Evolutionary conservation across 441 rosid genomes (phyloP).

Genomic region (Brassica hybrid): DNA sequence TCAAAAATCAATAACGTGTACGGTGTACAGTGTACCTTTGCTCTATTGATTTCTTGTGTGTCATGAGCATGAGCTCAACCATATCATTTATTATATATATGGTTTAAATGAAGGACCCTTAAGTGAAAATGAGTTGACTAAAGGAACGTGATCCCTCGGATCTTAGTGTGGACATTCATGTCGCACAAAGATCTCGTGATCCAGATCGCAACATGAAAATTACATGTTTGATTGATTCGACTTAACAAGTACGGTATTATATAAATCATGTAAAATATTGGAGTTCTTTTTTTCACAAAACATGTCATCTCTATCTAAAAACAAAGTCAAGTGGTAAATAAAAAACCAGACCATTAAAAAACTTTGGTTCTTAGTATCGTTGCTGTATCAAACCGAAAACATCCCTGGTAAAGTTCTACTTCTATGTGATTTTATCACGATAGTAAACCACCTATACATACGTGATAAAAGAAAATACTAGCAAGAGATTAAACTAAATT

Average conservation of each 20-base stretch:
- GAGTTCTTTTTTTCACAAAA: not conserved
- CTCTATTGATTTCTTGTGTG: not conserved
- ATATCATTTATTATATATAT: not conserved
- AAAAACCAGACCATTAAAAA: not conserved
- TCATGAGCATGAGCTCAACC: not conserved
- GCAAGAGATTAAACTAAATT: not conserved
- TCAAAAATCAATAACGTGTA: not conserved
- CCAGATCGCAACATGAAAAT: slow-evolving; percentile 32
- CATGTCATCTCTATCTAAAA: not conserved
- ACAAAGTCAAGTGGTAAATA: not conserved
- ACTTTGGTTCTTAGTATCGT: too few species aligned
- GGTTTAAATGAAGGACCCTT: slow-evolving; percentile 10
- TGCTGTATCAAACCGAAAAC: too few species aligned
- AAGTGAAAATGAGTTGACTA: slow-evolving; percentile 32
- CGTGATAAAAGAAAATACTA: too few species aligned
- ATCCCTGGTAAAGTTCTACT: too few species aligned
- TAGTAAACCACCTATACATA: too few species aligned
- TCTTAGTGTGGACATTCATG: slow-evolving; percentile 30
- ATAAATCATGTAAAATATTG: not conserved
- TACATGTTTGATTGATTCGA: slow-evolving; percentile 27
- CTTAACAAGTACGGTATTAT: slow-evolving; percentile 10
- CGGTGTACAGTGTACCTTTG: slow-evolving; percentile 7
- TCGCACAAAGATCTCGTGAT: slow-evolving; percentile 37
- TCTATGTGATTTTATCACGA: too few species aligned
- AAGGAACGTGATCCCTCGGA: slow-evolving; percentile 32